phyloP scores from a whole-genome alignment of 306 rosid species.

The Gleditsia sinensis region DNA sequence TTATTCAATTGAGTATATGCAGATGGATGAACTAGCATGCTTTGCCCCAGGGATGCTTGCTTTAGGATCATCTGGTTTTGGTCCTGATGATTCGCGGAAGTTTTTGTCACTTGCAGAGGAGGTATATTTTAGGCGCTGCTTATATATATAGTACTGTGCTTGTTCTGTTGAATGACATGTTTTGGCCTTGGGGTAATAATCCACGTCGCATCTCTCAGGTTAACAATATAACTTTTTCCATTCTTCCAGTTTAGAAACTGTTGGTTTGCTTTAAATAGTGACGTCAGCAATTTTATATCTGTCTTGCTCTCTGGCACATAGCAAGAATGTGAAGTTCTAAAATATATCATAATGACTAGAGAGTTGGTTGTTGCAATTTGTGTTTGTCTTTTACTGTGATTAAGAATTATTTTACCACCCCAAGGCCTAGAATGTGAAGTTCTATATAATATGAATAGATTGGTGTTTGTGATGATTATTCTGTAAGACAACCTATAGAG shows the following conservation, averaged over 20 bases:
- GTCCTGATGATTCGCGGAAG: slow-evolving; percentile 72
- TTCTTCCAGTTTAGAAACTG: background rate
- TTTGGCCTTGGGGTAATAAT: slow-evolving; percentile 15
- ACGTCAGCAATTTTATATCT: background rate
- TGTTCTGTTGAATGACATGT: slow-evolving; percentile 23
- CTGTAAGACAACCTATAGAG: slow-evolving; percentile 9
- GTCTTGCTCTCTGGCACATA: slow-evolving; percentile 1
- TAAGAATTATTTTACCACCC: slow-evolving; percentile 12
- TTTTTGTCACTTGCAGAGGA: slow-evolving; percentile 88
- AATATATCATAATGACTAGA: background rate
- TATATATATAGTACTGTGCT: background rate
- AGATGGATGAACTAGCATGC: slow-evolving; percentile 99
- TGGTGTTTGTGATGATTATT: slow-evolving; percentile 8
- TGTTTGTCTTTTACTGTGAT: background rate
- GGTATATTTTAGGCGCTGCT: slow-evolving; percentile 48
- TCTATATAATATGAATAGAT: background rate
- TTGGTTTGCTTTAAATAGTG: slow-evolving; percentile 11
- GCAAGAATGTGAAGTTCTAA: slow-evolving; percentile 23
- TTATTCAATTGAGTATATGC: slow-evolving; percentile 42
- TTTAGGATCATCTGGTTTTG: slow-evolving; percentile 86
- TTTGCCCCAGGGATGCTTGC: slow-evolving; percentile 99
- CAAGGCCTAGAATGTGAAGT: too few relatives aligned
- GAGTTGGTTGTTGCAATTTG: background rate
- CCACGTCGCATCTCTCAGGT: background rate
- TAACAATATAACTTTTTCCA: background rate